Percentiles rank a stretch among this genome's conserved stretches.
phyloP scores from a whole-genome alignment of 139 green algal genomes.

The Micractinium conductrix region DNA sequence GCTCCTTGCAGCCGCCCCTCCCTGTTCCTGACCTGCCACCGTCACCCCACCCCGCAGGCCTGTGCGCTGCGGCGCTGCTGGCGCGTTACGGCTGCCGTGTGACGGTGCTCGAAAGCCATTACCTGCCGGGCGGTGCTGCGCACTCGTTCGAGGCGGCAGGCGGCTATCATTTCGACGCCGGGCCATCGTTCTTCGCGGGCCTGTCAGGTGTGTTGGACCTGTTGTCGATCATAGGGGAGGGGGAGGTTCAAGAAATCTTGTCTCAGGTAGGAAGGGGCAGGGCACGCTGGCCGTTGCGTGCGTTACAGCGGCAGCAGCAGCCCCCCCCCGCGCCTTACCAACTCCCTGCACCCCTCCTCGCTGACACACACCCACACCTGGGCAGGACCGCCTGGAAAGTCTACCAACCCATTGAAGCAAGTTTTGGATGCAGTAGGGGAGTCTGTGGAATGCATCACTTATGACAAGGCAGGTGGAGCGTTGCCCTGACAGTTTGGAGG shows the following conservation, averaged over 20 bases:
- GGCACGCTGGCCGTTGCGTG: too few species aligned
- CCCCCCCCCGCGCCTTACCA: too few species aligned
- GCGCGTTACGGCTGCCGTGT: slow-evolving; percentile 81
- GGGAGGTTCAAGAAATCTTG: too few species aligned
- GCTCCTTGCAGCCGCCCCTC: too few species aligned
- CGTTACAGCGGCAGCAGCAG: too few species aligned
- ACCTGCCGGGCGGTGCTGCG: slow-evolving; percentile 81
- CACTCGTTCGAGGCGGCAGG: slow-evolving; percentile 60
- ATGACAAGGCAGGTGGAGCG: slow-evolving; percentile 81
- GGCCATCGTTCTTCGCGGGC: slow-evolving; percentile 83
- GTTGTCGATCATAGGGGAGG: too few species aligned
- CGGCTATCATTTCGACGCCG: slow-evolving; percentile 92
- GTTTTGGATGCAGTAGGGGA: slow-evolving; percentile 86
- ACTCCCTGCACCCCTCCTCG: too few species aligned
- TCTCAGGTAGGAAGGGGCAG: too few species aligned
- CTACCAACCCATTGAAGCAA: slow-evolving; percentile 84
- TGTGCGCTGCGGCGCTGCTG: slow-evolving; percentile 84
- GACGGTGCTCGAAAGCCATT: slow-evolving; percentile 81
- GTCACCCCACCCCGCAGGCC: slow-evolving; percentile 30
- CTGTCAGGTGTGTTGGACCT: slow-evolving; percentile 32
- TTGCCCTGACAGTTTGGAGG: too few species aligned
- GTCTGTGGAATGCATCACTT: slow-evolving; percentile 82
- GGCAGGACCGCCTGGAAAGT: slow-evolving; percentile 39
- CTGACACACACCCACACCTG: too few species aligned
- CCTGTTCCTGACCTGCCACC: too few species aligned